A percentile compares a stretch with the other conserved stretches of the same genome.
Conservation (phyloP, 2,329 filamentous ascomycete species). For the Trichoderma hamatum region DNA sequence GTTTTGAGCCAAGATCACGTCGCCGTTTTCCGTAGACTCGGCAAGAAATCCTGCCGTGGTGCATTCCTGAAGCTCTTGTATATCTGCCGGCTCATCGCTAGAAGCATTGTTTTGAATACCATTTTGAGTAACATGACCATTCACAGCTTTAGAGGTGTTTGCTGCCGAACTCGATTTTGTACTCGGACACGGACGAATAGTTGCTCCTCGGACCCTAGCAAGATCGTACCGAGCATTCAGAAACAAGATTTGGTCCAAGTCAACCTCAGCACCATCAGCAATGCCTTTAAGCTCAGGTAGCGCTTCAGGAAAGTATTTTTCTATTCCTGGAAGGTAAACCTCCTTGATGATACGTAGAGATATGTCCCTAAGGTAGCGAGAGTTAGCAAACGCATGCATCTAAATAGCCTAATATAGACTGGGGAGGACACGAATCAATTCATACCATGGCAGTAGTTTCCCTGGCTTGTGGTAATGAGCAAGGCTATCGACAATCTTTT, state of each 20-base stretch:
- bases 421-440: background rate
- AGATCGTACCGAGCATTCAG: background rate
- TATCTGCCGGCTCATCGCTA: background rate
- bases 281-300: slow-evolving; percentile 32
- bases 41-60: slow-evolving; percentile 22
- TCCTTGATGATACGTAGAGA: slow-evolving; percentile 30
- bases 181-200: background rate
- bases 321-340: slow-evolving; percentile 33
- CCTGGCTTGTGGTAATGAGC: slow-evolving; percentile 32
- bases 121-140: background rate
- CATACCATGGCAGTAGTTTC: slow-evolving; percentile 26
- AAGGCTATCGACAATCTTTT: slow-evolving; percentile 33
- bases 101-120: background rate
- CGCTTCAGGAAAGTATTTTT: slow-evolving; percentile 29
- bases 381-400: background rate
- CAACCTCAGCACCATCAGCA: background rate
- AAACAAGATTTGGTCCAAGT: background rate
- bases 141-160: background rate
- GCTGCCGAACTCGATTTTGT: too few relatives aligned
- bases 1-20: slow-evolving; percentile 25
- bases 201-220: background rate
- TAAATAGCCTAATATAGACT: background rate
- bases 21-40: slow-evolving; percentile 1
- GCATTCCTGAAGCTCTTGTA: slow-evolving; percentile 20
- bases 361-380: slow-evolving; percentile 23